These are phyloP conservation scores for Russula sp. DNA, from an alignment of 768 basidiomycete genomes.

Conservation along the genomic window DNA sequence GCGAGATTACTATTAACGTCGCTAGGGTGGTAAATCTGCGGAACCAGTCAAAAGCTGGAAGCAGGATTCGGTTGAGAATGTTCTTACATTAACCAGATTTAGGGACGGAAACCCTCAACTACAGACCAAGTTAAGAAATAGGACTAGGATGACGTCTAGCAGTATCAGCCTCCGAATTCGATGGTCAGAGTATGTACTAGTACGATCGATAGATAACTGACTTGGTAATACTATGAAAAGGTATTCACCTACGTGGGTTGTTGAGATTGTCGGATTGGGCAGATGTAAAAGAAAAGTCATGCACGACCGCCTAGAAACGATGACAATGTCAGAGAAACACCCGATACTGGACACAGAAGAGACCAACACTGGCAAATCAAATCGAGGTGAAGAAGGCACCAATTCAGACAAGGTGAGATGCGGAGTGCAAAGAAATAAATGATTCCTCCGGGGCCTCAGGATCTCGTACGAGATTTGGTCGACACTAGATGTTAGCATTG, in stretches of 20 bases:
- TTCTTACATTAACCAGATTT: constrained; percentile 58
- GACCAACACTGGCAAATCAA: constrained; percentile 51
- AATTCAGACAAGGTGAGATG: not conserved
- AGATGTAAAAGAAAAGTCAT: constrained; percentile 21
- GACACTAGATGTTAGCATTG: not conserved
- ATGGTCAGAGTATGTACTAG: constrained; percentile 10
- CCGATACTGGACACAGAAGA: constrained; percentile 1
- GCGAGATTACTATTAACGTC: constrained; percentile 29
- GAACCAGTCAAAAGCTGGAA: not conserved
- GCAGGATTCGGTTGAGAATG: not conserved
- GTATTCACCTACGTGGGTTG: constrained; percentile 43
- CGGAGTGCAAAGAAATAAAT: not conserved
- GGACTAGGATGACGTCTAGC: constrained; percentile 61
- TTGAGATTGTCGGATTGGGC: not conserved
- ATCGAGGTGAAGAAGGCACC: constrained; percentile 38
- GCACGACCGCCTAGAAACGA: constrained; percentile 48
- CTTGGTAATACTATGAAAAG: constrained; percentile 45
- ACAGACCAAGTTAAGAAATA: constrained; percentile 64
- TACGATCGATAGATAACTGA: constrained; percentile 23
- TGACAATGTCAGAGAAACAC: not conserved
- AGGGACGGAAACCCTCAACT: constrained; percentile 47
- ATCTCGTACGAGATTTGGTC: no score
- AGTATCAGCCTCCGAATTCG: constrained; percentile 29
- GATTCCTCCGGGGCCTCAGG: not conserved
- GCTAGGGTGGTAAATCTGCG: constrained; percentile 36